A percentile compares a stretch with the other conserved stretches of the same genome.
phyloP scores from a whole-genome alignment of 2,329 filamentous ascomycete species.

The Ascochyta koolunga region DNA sequence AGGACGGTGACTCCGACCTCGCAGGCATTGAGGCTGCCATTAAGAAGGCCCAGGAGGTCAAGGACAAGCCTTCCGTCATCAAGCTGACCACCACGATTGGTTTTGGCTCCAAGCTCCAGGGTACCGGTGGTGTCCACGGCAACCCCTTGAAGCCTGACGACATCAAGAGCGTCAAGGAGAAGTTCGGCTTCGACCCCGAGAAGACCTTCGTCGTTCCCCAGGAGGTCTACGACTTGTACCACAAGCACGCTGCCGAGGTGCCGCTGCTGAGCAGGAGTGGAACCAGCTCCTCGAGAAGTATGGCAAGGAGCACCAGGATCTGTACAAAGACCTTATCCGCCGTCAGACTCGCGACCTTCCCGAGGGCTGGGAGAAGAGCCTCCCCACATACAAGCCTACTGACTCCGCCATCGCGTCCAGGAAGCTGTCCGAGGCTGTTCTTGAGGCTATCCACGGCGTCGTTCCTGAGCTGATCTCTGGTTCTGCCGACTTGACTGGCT shows the following conservation, averaged over 20 bases:
- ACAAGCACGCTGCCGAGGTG: slow-evolving; percentile 82
- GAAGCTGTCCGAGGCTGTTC: slow-evolving; percentile 94
- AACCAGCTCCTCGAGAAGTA: slow-evolving; percentile 93
- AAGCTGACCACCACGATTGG: slow-evolving; percentile 97
- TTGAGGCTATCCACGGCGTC: slow-evolving; percentile 81
- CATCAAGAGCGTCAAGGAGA: slow-evolving; percentile 88
- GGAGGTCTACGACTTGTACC: slow-evolving; percentile 90
- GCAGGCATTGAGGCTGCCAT: slow-evolving; percentile 87
- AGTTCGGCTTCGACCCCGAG: slow-evolving; percentile 95
- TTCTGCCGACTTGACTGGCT: slow-evolving; percentile 96
- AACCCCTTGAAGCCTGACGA: slow-evolving; percentile 95
- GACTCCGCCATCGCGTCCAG: slow-evolving; percentile 88
- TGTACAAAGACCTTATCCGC: slow-evolving; percentile 81
- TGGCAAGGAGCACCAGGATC: slow-evolving; percentile 73
- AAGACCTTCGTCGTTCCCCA: slow-evolving; percentile 92
- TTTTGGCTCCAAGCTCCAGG: slow-evolving; percentile 90
- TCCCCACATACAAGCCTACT: slow-evolving; percentile 86
- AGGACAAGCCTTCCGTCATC: slow-evolving; percentile 95
- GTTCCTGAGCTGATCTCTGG: slow-evolving; percentile 93
- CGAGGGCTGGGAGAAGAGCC: slow-evolving; percentile 92
- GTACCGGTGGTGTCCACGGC: slow-evolving; percentile 94
- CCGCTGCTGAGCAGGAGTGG: slow-evolving; percentile 92
- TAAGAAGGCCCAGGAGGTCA: slow-evolving; percentile 82
- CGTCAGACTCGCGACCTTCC: slow-evolving; percentile 84
- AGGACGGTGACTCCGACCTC: slow-evolving; percentile 88